Conservation (phyloP, 768 basidiomycete genomes). For the Chiua virens region DNA sequence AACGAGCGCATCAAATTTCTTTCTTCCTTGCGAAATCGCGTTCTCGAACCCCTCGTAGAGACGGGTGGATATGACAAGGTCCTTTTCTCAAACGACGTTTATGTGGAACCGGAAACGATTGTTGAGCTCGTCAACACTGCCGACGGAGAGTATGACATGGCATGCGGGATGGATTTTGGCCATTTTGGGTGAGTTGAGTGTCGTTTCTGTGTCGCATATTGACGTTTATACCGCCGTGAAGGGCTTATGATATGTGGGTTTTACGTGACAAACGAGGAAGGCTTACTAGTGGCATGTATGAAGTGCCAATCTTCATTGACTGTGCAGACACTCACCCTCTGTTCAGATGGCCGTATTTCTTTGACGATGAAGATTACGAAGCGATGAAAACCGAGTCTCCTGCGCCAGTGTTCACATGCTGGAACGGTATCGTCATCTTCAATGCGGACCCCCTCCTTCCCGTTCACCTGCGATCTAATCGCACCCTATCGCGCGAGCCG, state of each 20-base stretch:
- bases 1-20: constrained; percentile 9
- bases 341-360: constrained; percentile 41
- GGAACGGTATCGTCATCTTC: constrained; percentile 47
- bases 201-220: background rate
- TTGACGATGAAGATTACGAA: constrained; percentile 36
- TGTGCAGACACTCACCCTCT: no score
- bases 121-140: constrained; percentile 40
- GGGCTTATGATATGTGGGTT: constrained; percentile 25
- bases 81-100: constrained; percentile 45
- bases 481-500: constrained; percentile 35
- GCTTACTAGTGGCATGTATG: constrained; percentile 17
- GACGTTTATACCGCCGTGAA: background rate
- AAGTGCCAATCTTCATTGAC: background rate
- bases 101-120: constrained; percentile 39
- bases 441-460: constrained; percentile 42
- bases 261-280: constrained; percentile 20
- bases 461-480: constrained; percentile 36
- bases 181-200: constrained; percentile 32
- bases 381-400: constrained; percentile 39
- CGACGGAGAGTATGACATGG: constrained; percentile 43
- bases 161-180: constrained; percentile 41
- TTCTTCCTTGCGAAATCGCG: constrained; percentile 38
- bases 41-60: constrained; percentile 39
- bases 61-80: constrained; percentile 38
- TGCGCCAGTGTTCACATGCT: constrained; percentile 45